Conservation (phyloP, 805 yeast species). For the Barnettozyma californica region DNA sequence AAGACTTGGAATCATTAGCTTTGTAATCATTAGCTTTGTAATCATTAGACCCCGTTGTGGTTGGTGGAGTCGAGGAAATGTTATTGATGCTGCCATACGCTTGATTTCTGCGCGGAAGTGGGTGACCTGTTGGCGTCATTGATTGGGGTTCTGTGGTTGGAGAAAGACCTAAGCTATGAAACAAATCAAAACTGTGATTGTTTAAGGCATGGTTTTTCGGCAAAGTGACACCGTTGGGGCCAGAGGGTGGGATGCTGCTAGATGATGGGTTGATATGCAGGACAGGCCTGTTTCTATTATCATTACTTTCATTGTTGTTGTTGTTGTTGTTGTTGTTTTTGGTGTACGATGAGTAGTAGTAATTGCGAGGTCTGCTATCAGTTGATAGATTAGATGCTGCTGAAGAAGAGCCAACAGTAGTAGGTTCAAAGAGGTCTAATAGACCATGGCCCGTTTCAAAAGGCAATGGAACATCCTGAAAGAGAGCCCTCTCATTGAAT, state of each 20-base stretch:
- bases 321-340: not conserved
- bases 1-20: not conserved
- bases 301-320: not conserved
- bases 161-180: conserved; percentile 7
- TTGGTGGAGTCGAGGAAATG: not conserved
- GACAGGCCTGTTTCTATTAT: not conserved
- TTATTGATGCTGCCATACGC: not conserved
- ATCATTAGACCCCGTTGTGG: not conserved
- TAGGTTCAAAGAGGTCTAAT: conserved; percentile 31
- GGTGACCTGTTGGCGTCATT: conserved; percentile 4
- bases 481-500: conserved; percentile 17
- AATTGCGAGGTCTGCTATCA: not conserved
- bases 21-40: not conserved
- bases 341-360: not conserved
- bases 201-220: not conserved
- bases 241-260: not conserved
- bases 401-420: not conserved
- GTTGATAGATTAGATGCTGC: not conserved
- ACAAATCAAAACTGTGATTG: conserved; percentile 3
- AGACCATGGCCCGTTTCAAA: conserved; percentile 35
- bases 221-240: not conserved
- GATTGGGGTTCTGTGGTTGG: conserved; percentile 9
- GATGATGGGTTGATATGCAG: not conserved
- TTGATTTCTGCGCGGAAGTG: not conserved
- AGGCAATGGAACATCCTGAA: conserved; percentile 29